Percentiles rank a stretch among this genome's conserved stretches.
These are phyloP conservation scores for Nepenthes gracilis DNA, from an alignment of 148 eudicot species.

Conservation along the genomic window DNA sequence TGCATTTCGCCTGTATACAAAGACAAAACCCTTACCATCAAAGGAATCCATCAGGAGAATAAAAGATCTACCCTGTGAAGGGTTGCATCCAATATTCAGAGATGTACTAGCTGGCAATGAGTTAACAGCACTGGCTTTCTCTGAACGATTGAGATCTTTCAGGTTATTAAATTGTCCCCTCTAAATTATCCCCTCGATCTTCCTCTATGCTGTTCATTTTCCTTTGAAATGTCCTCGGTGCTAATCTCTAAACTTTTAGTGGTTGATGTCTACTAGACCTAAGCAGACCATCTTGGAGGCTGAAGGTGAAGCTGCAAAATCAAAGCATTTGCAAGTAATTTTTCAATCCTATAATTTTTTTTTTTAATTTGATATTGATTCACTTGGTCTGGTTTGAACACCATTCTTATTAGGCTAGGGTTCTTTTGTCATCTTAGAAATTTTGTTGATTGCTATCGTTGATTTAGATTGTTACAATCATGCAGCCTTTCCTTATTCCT, in stretches of 20 bases:
- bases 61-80: slow-evolving; percentile 72
- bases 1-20: slow-evolving; percentile 59
- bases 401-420: too few species aligned
- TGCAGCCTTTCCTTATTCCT: too few species aligned
- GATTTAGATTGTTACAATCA: too few species aligned
- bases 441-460: too few species aligned
- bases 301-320: slow-evolving; percentile 75
- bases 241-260: not conserved
- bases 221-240: not conserved
- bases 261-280: slow-evolving; percentile 43
- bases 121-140: slow-evolving; percentile 70
- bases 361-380: not conserved
- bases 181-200: not conserved
- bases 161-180: slow-evolving; percentile 24
- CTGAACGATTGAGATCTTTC: slow-evolving; percentile 78
- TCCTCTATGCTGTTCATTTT: not conserved
- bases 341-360: not conserved
- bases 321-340: slow-evolving; percentile 49
- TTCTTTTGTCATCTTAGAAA: too few species aligned
- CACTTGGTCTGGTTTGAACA: not conserved
- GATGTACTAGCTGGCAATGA: slow-evolving; percentile 49
- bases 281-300: slow-evolving; percentile 94
- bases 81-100: slow-evolving; percentile 88
- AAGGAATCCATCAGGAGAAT: slow-evolving; percentile 78
- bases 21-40: slow-evolving; percentile 65